These are phyloP conservation scores for Rachicladosporium sp. DNA, from an alignment of 2,329 filamentous ascomycete genomes.

Conservation along the genomic window DNA sequence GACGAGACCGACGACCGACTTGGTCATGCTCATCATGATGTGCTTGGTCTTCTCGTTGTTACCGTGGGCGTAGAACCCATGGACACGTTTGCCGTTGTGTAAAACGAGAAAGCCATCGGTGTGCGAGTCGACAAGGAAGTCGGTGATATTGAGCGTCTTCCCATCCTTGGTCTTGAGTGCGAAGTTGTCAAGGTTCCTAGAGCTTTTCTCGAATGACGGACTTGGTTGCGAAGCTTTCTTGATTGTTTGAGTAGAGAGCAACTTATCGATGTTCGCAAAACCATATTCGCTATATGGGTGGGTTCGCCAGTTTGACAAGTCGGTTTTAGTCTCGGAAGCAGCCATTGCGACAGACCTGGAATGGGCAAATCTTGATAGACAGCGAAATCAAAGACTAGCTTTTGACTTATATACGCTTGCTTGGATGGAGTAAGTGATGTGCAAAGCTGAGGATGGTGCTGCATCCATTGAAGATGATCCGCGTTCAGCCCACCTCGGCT, in stretches of 20 bases:
- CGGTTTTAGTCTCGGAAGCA: no score
- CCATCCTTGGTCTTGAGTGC: conserved; percentile 5
- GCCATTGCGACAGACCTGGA: no score
- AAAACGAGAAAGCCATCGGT: conserved; percentile 15
- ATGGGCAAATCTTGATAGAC: no score
- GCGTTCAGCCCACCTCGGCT: no score
- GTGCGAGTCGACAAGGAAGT: conserved; percentile 8
- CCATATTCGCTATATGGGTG: conserved; percentile 11
- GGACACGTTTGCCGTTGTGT: conserved; percentile 10
- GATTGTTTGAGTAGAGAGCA: conserved; percentile 9
- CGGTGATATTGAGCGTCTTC: conserved; percentile 5
- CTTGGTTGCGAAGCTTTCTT: conserved; percentile 3
- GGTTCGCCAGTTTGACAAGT: conserved; percentile 11
- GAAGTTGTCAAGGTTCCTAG: conserved; percentile 7
- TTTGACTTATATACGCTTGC: no score
- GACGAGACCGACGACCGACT: conserved; percentile 12
- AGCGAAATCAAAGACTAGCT: no score
- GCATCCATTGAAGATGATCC: no score
- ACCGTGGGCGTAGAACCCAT: conserved; percentile 11
- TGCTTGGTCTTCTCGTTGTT: conserved; percentile 11
- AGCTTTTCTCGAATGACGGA: background rate
- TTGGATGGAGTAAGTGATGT: no score
- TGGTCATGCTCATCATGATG: conserved; percentile 16
- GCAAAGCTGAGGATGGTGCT: no score
- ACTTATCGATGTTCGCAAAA: conserved; percentile 14